Percentiles rank a stretch among this genome's conserved stretches.
phyloP scores from a whole-genome alignment of 257 asterid species.

The Coffea canephora region DNA sequence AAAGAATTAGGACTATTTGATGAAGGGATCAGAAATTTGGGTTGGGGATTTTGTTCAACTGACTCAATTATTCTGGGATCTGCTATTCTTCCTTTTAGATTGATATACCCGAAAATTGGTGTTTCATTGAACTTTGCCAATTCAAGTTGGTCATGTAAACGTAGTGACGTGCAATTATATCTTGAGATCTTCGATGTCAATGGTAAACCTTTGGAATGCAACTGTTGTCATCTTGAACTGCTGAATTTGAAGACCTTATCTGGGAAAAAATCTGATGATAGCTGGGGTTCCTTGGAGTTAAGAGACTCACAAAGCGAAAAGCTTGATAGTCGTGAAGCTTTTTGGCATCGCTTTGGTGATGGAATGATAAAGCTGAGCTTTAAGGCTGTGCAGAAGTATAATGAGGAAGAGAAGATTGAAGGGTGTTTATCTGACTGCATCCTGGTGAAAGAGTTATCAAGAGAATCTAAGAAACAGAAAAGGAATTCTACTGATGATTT shows the following conservation, averaged over 20 bases:
- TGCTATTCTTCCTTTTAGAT: conserved; percentile 70
- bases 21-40: conserved; percentile 45
- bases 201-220: conserved; percentile 67
- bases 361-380: conserved; percentile 49
- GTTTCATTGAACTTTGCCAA: conserved; percentile 34
- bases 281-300: conserved; percentile 28
- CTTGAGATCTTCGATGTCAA: conserved; percentile 70
- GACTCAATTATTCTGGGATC: conserved; percentile 65
- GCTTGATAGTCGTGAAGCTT: conserved; percentile 23
- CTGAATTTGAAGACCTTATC: conserved; percentile 36
- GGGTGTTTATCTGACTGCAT: conserved; percentile 34
- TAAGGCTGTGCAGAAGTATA: conserved; percentile 49
- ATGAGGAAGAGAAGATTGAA: conserved; percentile 29
- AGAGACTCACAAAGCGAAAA: conserved; percentile 35
- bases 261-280: conserved; percentile 29
- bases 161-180: conserved; percentile 45
- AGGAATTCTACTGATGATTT: conserved; percentile 30
- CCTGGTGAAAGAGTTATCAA: conserved; percentile 53
- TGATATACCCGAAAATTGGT: conserved; percentile 74
- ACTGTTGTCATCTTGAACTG: conserved; percentile 72
- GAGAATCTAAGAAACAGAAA: conserved; percentile 37
- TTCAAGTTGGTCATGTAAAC: conserved; percentile 28
- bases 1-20: conserved; percentile 23
- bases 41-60: conserved; percentile 81
- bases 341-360: conserved; percentile 38